Percentiles rank a stretch among this genome's conserved stretches.
Evolutionary conservation across 1,139 yeast genomes (phyloP).

Genomic region (Lodderomyces beijingensis): DNA sequence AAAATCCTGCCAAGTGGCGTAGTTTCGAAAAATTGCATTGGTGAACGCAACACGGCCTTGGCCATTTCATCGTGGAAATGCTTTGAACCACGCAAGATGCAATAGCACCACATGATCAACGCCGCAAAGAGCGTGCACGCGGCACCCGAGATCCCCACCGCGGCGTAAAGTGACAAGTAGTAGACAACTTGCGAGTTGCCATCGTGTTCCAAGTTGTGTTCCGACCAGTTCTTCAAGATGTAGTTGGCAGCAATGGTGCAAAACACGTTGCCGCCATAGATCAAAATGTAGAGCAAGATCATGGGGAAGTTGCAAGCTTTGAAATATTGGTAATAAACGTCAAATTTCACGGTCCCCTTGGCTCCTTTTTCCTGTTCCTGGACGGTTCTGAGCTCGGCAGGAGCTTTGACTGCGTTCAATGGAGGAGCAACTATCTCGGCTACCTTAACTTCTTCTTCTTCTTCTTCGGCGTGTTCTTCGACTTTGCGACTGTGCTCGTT

Average conservation of each 20-base stretch:
- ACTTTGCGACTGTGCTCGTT: conserved; percentile 17
- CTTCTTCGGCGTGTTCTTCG: conserved; percentile 14
- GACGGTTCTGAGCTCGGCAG: conserved; percentile 17
- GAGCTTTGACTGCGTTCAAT: too few species aligned
- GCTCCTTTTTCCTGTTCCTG: conserved; percentile 23
- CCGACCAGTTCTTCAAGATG: conserved; percentile 34
- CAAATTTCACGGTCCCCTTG: conserved; percentile 28
- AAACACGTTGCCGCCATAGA: conserved; percentile 18
- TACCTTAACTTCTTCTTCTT: conserved; percentile 13
- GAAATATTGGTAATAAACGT: conserved; percentile 28
- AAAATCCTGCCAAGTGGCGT: conserved; percentile 37
- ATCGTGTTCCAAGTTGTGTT: conserved; percentile 23
- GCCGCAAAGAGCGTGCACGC: conserved; percentile 23
- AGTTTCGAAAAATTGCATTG: conserved; percentile 41
- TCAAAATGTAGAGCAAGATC: conserved; percentile 21
- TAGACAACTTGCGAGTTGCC: conserved; percentile 14
- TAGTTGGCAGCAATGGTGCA: conserved; percentile 23
- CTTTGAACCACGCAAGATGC: conserved; percentile 25
- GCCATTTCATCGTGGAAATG: conserved; percentile 37
- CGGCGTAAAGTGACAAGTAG: conserved; percentile 21
- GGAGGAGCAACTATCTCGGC: too few species aligned
- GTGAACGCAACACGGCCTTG: conserved; percentile 28
- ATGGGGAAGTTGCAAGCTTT: conserved; percentile 29
- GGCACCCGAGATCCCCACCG: conserved; percentile 23
- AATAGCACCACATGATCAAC: conserved; percentile 25